These are phyloP conservation scores for Erythrophleum ivorense DNA, from an alignment of 331 rosid species.

Conservation along the genomic window DNA sequence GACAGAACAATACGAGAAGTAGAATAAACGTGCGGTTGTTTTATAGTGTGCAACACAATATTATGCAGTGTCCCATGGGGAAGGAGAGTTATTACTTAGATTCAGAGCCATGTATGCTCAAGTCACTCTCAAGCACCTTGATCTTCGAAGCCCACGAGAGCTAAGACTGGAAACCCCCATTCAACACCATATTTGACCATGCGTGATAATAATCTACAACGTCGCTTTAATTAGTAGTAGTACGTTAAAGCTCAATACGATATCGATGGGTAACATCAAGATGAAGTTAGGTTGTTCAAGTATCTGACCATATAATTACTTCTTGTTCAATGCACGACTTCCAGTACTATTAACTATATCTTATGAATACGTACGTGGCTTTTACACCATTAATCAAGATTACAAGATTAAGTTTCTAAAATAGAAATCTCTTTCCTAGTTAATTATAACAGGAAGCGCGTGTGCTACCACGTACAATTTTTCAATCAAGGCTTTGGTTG, in stretches of 20 bases:
- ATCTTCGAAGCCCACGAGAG: no score
- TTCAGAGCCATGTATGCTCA: no score
- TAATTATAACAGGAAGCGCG: no score
- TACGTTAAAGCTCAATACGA: not conserved
- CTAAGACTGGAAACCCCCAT: no score
- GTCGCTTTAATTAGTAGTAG: not conserved
- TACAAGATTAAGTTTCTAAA: no score
- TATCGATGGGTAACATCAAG: not conserved
- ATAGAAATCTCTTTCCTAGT: no score
- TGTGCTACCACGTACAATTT: no score
- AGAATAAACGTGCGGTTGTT: not conserved
- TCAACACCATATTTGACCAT: not conserved
- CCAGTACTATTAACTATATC: not conserved
- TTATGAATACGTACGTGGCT: not conserved
- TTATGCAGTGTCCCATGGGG: no score
- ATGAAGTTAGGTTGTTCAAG: no score
- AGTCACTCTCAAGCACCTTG: no score
- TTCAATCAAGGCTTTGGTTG: not conserved
- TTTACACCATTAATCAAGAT: not conserved
- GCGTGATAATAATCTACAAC: not conserved
- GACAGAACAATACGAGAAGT: not conserved
- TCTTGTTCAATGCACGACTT: not conserved
- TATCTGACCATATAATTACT: not conserved
- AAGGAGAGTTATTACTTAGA: no score
- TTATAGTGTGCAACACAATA: not conserved